These are phyloP conservation scores for Galerina marginata DNA, from an alignment of 768 basidiomycete genomes.

Conservation along the genomic window DNA sequence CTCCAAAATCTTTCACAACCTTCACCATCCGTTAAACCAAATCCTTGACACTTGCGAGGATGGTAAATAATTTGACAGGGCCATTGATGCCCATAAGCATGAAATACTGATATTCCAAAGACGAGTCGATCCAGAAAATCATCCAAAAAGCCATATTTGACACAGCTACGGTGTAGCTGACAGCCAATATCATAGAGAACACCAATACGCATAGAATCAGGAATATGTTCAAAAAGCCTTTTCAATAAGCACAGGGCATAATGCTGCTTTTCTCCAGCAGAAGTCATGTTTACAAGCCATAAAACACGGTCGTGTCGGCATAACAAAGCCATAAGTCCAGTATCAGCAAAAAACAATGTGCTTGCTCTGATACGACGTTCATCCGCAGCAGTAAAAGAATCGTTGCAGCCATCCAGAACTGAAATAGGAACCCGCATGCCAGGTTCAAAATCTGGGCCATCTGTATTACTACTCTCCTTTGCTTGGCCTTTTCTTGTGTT, in stretches of 20 bases:
- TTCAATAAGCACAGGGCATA: too few relatives aligned
- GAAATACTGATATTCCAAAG: slow-evolving; percentile 41
- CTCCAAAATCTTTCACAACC: too few relatives aligned
- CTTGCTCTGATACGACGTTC: slow-evolving; percentile 29
- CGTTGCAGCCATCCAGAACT: slow-evolving; percentile 38
- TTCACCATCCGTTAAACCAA: slow-evolving; percentile 34
- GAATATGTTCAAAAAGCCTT: slow-evolving; percentile 38
- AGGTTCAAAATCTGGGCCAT: slow-evolving; percentile 13
- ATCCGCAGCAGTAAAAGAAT: slow-evolving; percentile 37
- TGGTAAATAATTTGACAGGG: slow-evolving; percentile 41
- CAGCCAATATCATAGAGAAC: too few relatives aligned
- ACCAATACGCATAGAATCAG: slow-evolving; percentile 25
- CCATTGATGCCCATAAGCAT: slow-evolving; percentile 47
- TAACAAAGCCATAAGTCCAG: slow-evolving; percentile 24
- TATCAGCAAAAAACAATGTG: slow-evolving; percentile 22
- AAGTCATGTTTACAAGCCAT: too few relatives aligned
- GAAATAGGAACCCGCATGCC: slow-evolving; percentile 31
- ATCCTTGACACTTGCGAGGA: slow-evolving; percentile 35
- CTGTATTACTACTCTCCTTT: slow-evolving; percentile 18
- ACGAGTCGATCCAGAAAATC: slow-evolving; percentile 26
- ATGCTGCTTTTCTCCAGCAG: too few relatives aligned
- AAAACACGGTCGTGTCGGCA: too few relatives aligned
- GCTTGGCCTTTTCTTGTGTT: slow-evolving; percentile 23
- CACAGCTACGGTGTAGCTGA: slow-evolving; percentile 31
- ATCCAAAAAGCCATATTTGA: slow-evolving; percentile 31